phyloP scores from a whole-genome alignment of 1,139 yeast genomes.

The Lodderomyces elongisporus region DNA sequence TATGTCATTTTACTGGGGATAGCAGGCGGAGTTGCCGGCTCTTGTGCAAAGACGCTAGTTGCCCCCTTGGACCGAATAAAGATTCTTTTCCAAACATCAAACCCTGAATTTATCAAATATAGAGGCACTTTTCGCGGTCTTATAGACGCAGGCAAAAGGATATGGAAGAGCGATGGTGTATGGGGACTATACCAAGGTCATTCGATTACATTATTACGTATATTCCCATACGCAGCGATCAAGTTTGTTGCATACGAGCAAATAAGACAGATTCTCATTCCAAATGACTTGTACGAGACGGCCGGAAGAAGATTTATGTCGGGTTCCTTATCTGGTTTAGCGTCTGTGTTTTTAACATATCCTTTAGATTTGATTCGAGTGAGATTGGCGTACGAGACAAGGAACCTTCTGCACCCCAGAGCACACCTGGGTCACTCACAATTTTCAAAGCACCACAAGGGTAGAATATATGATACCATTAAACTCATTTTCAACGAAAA shows the following conservation, averaged over 20 bases:
- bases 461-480: conserved; percentile 54
- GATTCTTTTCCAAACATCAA: conserved; percentile 89
- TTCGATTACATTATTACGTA: conserved; percentile 82
- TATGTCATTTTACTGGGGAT: conserved; percentile 80
- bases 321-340: conserved; percentile 85
- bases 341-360: conserved; percentile 84
- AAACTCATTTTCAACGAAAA: conserved; percentile 56
- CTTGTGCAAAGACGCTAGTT: conserved; percentile 87
- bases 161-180: conserved; percentile 67
- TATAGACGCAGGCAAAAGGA: conserved; percentile 63
- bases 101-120: conserved; percentile 78
- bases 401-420: conserved; percentile 25
- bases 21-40: conserved; percentile 96
- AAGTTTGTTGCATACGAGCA: conserved; percentile 98
- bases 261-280: conserved; percentile 73
- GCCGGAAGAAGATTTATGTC: conserved; percentile 75
- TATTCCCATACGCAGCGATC: conserved; percentile 96
- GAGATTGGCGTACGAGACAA: conserved; percentile 84
- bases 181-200: conserved; percentile 91
- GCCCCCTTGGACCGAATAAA: conserved; percentile 96
- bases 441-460: conserved; percentile 30
- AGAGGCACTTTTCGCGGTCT: conserved; percentile 80
- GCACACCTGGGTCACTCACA: conserved; percentile 18
- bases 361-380: conserved; percentile 91
- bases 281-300: conserved; percentile 69